Evolutionary conservation across 768 basidiomycete species (phyloP).

Genomic region (Leccinum imitatum): DNA sequence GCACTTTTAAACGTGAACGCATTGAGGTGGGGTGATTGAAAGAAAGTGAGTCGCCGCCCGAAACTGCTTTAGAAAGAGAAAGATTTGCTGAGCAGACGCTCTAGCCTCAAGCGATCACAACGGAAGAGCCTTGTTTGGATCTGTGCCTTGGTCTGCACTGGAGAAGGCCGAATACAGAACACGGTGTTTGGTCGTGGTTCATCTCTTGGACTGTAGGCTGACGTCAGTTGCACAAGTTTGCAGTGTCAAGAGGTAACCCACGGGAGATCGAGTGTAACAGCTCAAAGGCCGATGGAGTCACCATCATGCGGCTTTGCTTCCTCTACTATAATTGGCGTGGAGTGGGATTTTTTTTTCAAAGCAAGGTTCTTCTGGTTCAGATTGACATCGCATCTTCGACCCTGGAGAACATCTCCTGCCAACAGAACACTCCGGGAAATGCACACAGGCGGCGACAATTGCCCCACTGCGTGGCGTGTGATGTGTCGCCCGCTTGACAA

Average conservation of each 20-base stretch:
- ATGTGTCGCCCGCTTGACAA: conserved; percentile 5
- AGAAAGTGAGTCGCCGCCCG: neutral
- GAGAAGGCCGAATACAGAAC: neutral
- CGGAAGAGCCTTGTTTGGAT: neutral
- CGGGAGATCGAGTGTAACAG: neutral
- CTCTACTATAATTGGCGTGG: neutral
- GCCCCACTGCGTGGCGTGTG: neutral
- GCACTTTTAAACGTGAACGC: neutral
- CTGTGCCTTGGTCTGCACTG: neutral
- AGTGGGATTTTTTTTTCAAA: neutral
- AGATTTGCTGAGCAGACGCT: neutral
- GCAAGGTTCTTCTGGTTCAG: neutral
- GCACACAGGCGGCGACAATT: neutral
- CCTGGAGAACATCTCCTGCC: neutral
- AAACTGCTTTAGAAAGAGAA: neutral
- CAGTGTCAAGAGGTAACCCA: neutral
- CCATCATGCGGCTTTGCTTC: conserved; percentile 11
- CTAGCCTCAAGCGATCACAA: neutral
- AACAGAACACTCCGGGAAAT: neutral
- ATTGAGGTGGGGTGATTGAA: neutral
- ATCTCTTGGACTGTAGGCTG: neutral
- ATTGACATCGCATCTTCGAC: neutral
- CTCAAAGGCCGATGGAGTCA: neutral
- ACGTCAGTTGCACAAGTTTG: neutral
- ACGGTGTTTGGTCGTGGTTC: neutral